Base-by-base conservation (phyloP, 192 early-diverging fungal species). In the Helicostylum pulchrum region DNA sequence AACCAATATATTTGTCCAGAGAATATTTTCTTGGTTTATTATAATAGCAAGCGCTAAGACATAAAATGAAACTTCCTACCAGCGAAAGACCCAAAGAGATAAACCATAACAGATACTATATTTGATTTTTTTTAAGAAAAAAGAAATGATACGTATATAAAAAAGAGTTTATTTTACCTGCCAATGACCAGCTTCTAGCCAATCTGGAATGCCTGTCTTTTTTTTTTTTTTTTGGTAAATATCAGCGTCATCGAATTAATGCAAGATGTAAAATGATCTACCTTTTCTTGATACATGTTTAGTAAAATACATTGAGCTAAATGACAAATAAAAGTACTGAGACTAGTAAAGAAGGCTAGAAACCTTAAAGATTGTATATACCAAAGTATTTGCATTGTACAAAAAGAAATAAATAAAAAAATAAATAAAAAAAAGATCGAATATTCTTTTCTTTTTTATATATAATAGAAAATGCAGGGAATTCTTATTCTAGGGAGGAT, bases 171-270 rank as follows among this genome's bases (percentile, higher is more conserved):
- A 59, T 59, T 59, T 54, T 67, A 67, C 65, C 56, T 67, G 65
- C 65, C 65, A 67, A 43, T 67, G 65, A 7, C 65, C 65, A 11
- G 48, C 56, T 60, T 30, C 19, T 45, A 67, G 15, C 64, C 64
- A 66, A 56, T 56, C 32, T 19, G 52, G 42, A n/a, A 66, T 57
- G n/a, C 23, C 34, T 23, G 52, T 36, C 64, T 57, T 19, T 26
- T 26, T 2, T 26, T 26, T 42, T 34, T 43, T 26, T 2, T 26
- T 26, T 42, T 34, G 20, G 36, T 42, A 20, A 45, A 15, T 9
- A 45, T 12, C 14, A 45, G 8, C 4, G 44, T 12, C 14, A 9
- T 45, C 2, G 8, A 45, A 45, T 45, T 12, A 45, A 45, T 12
- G 44, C 10, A 45, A 12, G 44, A 45, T 45, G 0, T 45, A 45